Evolutionary conservation across 177 flowering plant species (phyloP).

Genomic region (Vitis hybrid): DNA sequence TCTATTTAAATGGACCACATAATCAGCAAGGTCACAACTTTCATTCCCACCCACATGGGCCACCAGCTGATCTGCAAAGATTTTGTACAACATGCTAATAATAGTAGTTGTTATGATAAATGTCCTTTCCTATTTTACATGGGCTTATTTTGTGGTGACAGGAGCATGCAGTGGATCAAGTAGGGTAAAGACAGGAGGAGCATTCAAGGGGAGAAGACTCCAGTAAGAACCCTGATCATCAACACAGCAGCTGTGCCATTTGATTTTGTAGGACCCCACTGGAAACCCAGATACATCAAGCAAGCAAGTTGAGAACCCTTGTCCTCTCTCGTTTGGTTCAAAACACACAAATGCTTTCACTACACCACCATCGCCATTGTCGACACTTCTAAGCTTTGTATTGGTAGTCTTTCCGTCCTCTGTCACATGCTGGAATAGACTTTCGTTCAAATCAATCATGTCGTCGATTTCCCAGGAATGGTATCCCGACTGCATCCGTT

Average conservation of each 20-base stretch:
- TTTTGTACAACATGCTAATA: too few relatives aligned
- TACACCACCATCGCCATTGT: slow-evolving; percentile 13
- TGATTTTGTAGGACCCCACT: slow-evolving; percentile 56
- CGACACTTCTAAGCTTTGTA: slow-evolving; percentile 10
- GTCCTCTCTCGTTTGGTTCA: slow-evolving; percentile 55
- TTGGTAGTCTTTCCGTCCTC: slow-evolving; percentile 8
- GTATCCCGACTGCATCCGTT: slow-evolving; percentile 11
- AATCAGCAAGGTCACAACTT: too few relatives aligned
- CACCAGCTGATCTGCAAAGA: too few relatives aligned
- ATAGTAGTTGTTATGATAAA: too few relatives aligned
- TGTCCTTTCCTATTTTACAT: too few relatives aligned
- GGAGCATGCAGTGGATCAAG: not conserved
- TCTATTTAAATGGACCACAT: too few relatives aligned
- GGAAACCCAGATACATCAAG: slow-evolving; percentile 75
- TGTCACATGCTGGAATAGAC: slow-evolving; percentile 38
- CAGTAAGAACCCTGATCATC: slow-evolving; percentile 57
- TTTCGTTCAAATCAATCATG: slow-evolving; percentile 50
- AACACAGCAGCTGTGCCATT: slow-evolving; percentile 72
- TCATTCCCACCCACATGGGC: too few relatives aligned
- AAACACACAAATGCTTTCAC: slow-evolving; percentile 38
- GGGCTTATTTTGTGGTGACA: too few relatives aligned
- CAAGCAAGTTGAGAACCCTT: slow-evolving; percentile 82
- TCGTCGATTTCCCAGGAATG: slow-evolving; percentile 40
- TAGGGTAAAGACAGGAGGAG: slow-evolving; percentile 54
- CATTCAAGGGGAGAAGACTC: slow-evolving; percentile 67